Evolutionary conservation across 306 rosid species (phyloP).

Genomic region (Macrotyloma uniflorum): DNA sequence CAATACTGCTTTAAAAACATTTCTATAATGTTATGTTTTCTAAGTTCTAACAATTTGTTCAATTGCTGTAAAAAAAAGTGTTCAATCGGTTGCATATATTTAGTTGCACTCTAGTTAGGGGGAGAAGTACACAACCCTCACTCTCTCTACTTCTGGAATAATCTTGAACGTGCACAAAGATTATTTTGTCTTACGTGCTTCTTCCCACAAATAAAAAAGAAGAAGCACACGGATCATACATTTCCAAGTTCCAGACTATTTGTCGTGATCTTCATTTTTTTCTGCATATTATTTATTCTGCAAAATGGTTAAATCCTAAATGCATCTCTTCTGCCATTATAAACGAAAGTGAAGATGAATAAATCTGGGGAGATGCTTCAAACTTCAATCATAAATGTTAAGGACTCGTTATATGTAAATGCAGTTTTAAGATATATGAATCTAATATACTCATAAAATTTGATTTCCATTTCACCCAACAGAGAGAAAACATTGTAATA

Average conservation of each 20-base stretch:
- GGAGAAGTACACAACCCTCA: background rate
- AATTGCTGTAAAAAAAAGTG: no score
- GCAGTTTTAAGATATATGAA: background rate
- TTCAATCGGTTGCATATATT: no score
- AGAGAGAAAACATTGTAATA: no score
- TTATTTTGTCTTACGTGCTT: background rate
- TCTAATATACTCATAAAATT: background rate
- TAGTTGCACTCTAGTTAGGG: no score
- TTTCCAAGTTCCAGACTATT: background rate
- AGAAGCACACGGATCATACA: background rate
- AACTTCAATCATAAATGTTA: background rate
- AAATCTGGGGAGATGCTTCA: background rate
- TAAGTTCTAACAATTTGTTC: background rate
- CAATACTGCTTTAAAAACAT: background rate
- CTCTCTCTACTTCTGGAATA: background rate
- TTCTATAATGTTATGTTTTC: background rate
- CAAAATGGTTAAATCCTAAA: background rate
- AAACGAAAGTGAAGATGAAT: background rate
- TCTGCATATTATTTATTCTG: no score
- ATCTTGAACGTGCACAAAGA: background rate
- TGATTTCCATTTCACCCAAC: no score
- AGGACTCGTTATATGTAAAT: background rate
- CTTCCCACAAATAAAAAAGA: background rate
- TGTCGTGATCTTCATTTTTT: background rate
- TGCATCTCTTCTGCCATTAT: background rate